Conservation (phyloP, 306 rosid species). For the Clitoria ternatea region DNA sequence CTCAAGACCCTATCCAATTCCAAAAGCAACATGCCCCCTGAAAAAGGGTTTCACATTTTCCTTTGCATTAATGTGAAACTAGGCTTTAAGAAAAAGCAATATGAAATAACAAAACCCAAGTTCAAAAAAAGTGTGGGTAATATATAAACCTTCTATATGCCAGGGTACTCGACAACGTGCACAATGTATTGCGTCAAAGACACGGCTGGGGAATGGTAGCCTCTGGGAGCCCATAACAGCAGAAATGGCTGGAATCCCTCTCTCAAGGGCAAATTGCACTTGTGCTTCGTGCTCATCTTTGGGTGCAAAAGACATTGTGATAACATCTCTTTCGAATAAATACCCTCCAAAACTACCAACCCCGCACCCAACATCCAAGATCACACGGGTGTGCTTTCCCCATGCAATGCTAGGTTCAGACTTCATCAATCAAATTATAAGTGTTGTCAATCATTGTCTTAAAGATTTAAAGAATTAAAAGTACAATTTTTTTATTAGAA, state of each 20-base stretch:
- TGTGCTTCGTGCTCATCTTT: conserved; percentile 98
- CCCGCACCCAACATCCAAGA: conserved; percentile 92
- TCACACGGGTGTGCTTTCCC: conserved; percentile 75
- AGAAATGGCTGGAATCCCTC: conserved; percentile 91
- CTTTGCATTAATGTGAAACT: neutral
- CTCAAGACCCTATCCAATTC: conserved; percentile 79
- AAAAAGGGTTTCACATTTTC: conserved; percentile 13
- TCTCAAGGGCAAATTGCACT: conserved; percentile 90
- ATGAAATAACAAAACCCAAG: neutral
- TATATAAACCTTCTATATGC: conserved; percentile 68
- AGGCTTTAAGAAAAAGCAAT: neutral
- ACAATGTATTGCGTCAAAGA: conserved; percentile 71
- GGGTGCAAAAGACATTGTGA: conserved; percentile 90
- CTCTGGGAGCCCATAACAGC: conserved; percentile 97
- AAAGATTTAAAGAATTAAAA: too few relatives aligned
- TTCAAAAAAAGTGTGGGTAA: neutral
- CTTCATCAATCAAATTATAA: conserved; percentile 33
- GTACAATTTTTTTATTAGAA: too few relatives aligned
- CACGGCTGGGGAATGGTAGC: conserved; percentile 73
- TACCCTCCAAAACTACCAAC: conserved; percentile 95
- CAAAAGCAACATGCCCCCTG: conserved; percentile 79
- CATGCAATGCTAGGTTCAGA: conserved; percentile 61
- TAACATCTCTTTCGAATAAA: conserved; percentile 75
- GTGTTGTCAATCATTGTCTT: too few relatives aligned
- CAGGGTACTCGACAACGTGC: conserved; percentile 95